Evolutionary conservation across 2,329 filamentous ascomycete genomes (phyloP), one percentile per base, ranked within the genome.

Genomic region (Bipolaris victoriae): DNA sequence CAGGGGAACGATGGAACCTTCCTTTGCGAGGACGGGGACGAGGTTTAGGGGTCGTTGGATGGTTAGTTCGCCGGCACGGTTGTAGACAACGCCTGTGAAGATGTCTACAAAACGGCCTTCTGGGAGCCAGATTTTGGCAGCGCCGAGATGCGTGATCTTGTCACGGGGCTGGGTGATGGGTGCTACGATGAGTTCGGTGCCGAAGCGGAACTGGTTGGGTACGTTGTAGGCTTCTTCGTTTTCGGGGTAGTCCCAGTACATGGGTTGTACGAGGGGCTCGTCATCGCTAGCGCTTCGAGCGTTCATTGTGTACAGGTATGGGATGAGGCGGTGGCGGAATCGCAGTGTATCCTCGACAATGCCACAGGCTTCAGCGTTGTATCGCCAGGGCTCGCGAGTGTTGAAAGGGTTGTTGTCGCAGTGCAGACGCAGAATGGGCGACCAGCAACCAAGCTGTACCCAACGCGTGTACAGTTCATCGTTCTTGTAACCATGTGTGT

Each of bases 361-460:
- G 0, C 73, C 66, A 29, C 76, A 74, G 6, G 78, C 78, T 46
- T 84, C 83, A 1, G 70, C 63, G 2, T 80, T 78, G 64, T 82
- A 86, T 22, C 78, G 75, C 86, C 86, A 89, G 0, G 86, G 86
- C 63, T 88, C 86, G 64, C 88, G 87, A 37, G 81, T 81, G 33
- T 80, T 83, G 81, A 86, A 89, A 2, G 74, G 77, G 40, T 79
- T 86, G 58, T 84, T 82, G 41, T 82, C 79, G 0, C 84, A 88
- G 67, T 88, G 86, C 5, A 89, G 76, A 1, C 86, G 80, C 67
- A 88, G 74, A 43, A 88, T 83, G 2, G 86, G 86, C 0, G 84
- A 87, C 67, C 86, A 86, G 44, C 81, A 82, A 5, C 86, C 86
- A 2, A 85, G 78, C 66, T 89, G 86, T 0, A 87, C 79, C 86